A percentile compares a stretch with the other conserved stretches of the same genome.
Conservation (phyloP, 2,329 filamentous ascomycete genomes). For the Aspergillus caelatus region DNA sequence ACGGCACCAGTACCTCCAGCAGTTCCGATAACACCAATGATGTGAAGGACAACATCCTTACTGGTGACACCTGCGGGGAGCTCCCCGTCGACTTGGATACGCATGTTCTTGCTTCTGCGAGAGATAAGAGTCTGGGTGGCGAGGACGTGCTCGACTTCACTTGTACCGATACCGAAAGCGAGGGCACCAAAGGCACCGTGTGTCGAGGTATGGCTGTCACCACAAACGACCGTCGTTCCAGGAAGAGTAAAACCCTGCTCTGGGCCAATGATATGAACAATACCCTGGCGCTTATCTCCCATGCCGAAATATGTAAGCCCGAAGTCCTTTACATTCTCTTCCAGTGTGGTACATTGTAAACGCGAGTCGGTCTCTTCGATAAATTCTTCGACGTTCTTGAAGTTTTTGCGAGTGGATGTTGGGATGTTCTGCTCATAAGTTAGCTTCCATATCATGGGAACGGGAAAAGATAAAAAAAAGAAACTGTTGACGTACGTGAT, state of each 20-base stretch:
- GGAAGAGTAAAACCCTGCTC: constrained; percentile 99
- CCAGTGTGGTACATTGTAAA: constrained; percentile 90
- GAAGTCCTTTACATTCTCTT: constrained; percentile 97
- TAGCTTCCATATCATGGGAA: constrained; percentile 19
- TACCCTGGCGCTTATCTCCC: constrained; percentile 93
- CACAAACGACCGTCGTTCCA: constrained; percentile 94
- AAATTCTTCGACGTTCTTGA: constrained; percentile 92
- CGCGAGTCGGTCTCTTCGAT: constrained; percentile 93
- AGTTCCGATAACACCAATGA: constrained; percentile 91
- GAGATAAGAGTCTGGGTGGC: constrained; percentile 95
- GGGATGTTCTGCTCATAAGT: constrained; percentile 74
- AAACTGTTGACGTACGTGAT: constrained; percentile 71
- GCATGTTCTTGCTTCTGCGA: constrained; percentile 97
- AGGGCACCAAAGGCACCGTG: constrained; percentile 95
- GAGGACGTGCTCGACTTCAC: constrained; percentile 96
- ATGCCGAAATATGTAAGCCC: constrained; percentile 97
- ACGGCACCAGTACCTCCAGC: constrained; percentile 92
- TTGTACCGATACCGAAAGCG: constrained; percentile 96
- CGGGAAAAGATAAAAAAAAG: not conserved
- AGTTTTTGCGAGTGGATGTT: constrained; percentile 83
- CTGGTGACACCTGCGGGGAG: constrained; percentile 89
- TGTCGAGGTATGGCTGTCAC: constrained; percentile 97
- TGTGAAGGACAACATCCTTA: constrained; percentile 92
- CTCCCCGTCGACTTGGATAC: constrained; percentile 90
- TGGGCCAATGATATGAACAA: constrained; percentile 96